Base-by-base conservation (phyloP, 164 flowering plant species). In the Tinospora cordifolia region DNA sequence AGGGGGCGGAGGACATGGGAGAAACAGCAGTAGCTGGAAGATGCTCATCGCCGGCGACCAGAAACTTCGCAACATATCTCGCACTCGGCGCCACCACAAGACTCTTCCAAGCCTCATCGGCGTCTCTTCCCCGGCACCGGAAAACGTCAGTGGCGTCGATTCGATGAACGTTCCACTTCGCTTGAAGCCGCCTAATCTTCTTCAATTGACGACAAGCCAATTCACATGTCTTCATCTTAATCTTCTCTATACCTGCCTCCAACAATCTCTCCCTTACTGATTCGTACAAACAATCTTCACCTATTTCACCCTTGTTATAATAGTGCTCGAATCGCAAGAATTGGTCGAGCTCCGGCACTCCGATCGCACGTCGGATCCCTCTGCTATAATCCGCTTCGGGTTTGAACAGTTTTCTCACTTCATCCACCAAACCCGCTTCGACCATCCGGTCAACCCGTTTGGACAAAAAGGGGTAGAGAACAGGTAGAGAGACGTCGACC, bases 381-480 rank as follows among this genome's bases (percentile, higher is more conserved):
- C 65, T n/a, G 0, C 74, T 40, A 63, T 90, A 92, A 34, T 86
- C 87, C 0, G 77, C 85, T 4, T 69, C 67, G 3, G 86, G 81
- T 2, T 84, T 72, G 70, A 83, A 90, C 9, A 87, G 34, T 1
- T 58, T 46, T 11, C 86, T 58, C 1, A 78, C 87, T 72, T 92
- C 98, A 0, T 82, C 81, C 0, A 90, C 77, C 78, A 90, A 62
- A 0, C 98, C 98, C 0, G 65, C 69, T 19, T 80, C 79, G 9
- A 92, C 79, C 98, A 90, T 92, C 65, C 62, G 71, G 54, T 92
- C 92, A 6, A 90, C 93, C 0, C 98, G 83, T 0, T 79, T 72
- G 0, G 85, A 80, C 1, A 89, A 79, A 57, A 76, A 84, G 0
- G 80, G 63, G 69, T 85, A 71, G 13, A 92, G 85, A 12, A 86